Evolutionary conservation across 163 green algal species (phyloP).

Genomic region (Picocystis sp.): DNA sequence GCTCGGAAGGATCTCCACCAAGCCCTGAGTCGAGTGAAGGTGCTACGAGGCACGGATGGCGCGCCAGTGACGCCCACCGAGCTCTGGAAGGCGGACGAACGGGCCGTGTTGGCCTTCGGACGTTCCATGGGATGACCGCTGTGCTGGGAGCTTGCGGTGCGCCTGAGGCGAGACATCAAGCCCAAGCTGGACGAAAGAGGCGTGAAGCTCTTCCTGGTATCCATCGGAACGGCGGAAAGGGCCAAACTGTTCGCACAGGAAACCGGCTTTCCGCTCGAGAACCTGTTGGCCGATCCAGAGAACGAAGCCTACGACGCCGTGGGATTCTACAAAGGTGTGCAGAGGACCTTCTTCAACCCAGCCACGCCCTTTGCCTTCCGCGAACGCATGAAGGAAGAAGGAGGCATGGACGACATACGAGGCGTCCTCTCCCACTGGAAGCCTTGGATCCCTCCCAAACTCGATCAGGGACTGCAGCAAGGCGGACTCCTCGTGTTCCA

Average conservation of each 20-base stretch:
- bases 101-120: slow-evolving; percentile 5
- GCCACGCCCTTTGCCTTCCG: slow-evolving; percentile 44
- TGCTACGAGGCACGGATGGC: too few relatives aligned
- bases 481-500: slow-evolving; percentile 1
- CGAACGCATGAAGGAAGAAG: slow-evolving; percentile 28
- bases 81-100: slow-evolving; percentile 5
- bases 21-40: too few relatives aligned
- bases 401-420: slow-evolving; percentile 28
- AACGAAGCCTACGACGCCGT: slow-evolving; percentile 47
- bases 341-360: slow-evolving; percentile 38
- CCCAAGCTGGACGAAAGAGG: slow-evolving; percentile 31
- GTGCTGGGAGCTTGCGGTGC: slow-evolving; percentile 42
- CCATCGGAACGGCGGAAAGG: slow-evolving; percentile 42
- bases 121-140: slow-evolving; percentile 7
- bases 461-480: not conserved
- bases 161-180: slow-evolving; percentile 48
- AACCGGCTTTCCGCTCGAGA: slow-evolving; percentile 33
- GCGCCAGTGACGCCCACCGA: not conserved
- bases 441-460: slow-evolving; percentile 17
- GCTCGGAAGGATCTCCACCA: too few relatives aligned
- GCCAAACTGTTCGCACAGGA: slow-evolving; percentile 41
- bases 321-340: slow-evolving; percentile 35
- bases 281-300: slow-evolving; percentile 51
- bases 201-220: slow-evolving; percentile 50
- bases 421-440: slow-evolving; percentile 41